Conservation (phyloP, 2,329 filamentous ascomycete species). For the Penicillium digitatum region DNA sequence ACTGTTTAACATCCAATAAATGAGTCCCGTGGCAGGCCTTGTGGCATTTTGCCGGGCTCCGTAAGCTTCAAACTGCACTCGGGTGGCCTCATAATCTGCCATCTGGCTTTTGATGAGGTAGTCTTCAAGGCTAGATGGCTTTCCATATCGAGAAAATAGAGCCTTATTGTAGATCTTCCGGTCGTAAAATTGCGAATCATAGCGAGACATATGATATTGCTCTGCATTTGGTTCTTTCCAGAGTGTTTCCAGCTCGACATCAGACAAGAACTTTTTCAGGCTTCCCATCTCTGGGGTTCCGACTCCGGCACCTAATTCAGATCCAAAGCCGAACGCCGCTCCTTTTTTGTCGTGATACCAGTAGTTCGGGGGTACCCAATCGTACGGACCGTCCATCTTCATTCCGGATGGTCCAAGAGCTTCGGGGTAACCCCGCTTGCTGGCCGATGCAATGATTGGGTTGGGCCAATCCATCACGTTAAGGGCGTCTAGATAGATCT, state of each 20-base stretch:
- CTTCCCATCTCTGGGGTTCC: conserved; percentile 57
- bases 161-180: conserved; percentile 57
- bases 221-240: conserved; percentile 54
- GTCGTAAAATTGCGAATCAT: conserved; percentile 53
- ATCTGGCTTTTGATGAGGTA: conserved; percentile 60
- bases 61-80: conserved; percentile 58
- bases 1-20: conserved; percentile 66
- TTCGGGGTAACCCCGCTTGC: conserved; percentile 52
- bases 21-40: conserved; percentile 55
- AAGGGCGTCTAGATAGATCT: conserved; percentile 52
- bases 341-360: conserved; percentile 56
- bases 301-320: conserved; percentile 59
- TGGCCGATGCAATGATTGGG: conserved; percentile 57
- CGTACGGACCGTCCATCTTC: conserved; percentile 65
- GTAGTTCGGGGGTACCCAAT: conserved; percentile 63
- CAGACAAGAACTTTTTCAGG: conserved; percentile 52
- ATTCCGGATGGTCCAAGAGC: conserved; percentile 55
- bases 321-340: conserved; percentile 61
- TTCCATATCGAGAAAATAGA: conserved; percentile 52
- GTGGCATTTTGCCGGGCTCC: conserved; percentile 49
- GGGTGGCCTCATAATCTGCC: conserved; percentile 61
- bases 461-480: conserved; percentile 52
- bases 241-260: conserved; percentile 51
- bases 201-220: conserved; percentile 59
- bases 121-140: conserved; percentile 51